Evolutionary conservation across 2,329 filamentous ascomycete species (phyloP), one percentile per base, ranked within the genome.

Genomic region (Diaporthe nobilis): DNA sequence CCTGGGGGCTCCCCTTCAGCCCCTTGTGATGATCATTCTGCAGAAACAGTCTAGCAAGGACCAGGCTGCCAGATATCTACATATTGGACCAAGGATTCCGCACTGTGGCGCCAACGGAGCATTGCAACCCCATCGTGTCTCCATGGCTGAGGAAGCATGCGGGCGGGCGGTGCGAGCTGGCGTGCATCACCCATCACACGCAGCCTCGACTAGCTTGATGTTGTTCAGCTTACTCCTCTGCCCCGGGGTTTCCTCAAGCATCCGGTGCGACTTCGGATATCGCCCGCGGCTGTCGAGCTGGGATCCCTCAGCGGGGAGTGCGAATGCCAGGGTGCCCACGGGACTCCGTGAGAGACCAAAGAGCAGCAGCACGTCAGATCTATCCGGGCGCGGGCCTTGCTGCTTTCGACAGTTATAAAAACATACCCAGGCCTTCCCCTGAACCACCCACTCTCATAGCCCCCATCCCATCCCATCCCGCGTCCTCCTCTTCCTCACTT

Each of bases 381-480:
- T 28, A 25, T 37, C 12, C 31, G 47, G 44, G 51, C 25, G 37
- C 37, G 37, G 49, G 20, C 57, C 42, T 28, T 28, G 34, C 63
- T 63, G n/a, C 17, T 39, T n/a, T 55, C 34, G 51, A 51, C 71
- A 51, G 42, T 47, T 77, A 77, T 77, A 77, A 71, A 65, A 75
- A 42, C 49, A 51, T 58, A 25, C 34, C 25, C 28, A 25, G 68
- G n/a, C 25, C 51, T 47, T 71, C 4, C 34, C n/a, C 49, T 42
- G n/a, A 39, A 42, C 31, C 65, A 22, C 53, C 51, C 42, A 58
- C 44, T 51, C 61, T 31, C 55, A 15, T 28, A 31, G 44, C 22
- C 13, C 49, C 31, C 65, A 63, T 67, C 53, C 55, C 65, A 61
- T 67, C 58, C 20, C 47, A 42, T 67, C 55, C 67, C 65, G 51